Percentiles rank a stretch among this genome's conserved stretches.
Evolutionary conservation across 2,329 filamentous ascomycete species (phyloP).

Genomic region (Fusarium cicatricum): DNA sequence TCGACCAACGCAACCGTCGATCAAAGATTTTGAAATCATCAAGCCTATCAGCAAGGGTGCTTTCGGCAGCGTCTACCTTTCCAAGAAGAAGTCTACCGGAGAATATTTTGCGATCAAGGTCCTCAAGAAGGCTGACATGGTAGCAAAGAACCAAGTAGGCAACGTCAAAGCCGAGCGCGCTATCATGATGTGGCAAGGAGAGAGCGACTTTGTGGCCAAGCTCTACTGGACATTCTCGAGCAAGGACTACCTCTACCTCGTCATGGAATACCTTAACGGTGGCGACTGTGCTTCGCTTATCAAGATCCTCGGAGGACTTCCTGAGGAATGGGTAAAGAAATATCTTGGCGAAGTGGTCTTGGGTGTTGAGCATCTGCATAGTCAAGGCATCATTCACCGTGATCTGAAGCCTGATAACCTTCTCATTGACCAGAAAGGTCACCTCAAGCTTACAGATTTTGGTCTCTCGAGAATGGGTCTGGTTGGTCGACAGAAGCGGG

Average conservation of each 20-base stretch:
- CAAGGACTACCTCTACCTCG: slow-evolving; percentile 97
- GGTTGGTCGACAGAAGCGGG: slow-evolving; percentile 94
- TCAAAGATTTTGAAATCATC: slow-evolving; percentile 99
- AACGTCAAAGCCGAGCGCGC: slow-evolving; percentile 98
- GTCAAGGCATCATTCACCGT: slow-evolving; percentile 92
- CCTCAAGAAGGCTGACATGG: slow-evolving; percentile 99
- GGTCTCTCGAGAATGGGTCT: slow-evolving; percentile 97
- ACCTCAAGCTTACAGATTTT: slow-evolving; percentile 97
- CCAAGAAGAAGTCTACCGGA: slow-evolving; percentile 98
- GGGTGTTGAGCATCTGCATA: slow-evolving; percentile 96
- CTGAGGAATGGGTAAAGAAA: slow-evolving; percentile 98
- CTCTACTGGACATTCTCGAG: slow-evolving; percentile 99
- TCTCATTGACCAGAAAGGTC: slow-evolving; percentile 94
- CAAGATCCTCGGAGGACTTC: slow-evolving; percentile 89
- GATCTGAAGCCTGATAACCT: slow-evolving; percentile 98
- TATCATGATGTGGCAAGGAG: slow-evolving; percentile 99
- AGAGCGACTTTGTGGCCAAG: slow-evolving; percentile 98
- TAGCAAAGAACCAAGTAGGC: slow-evolving; percentile 98
- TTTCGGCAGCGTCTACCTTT: slow-evolving; percentile 96
- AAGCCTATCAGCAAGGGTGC: slow-evolving; percentile 99
- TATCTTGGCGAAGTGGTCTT: slow-evolving; percentile 96
- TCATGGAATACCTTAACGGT: slow-evolving; percentile 99
- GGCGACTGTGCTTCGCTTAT: slow-evolving; percentile 97
- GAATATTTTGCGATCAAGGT: slow-evolving; percentile 99
- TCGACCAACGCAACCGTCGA: slow-evolving; percentile 89